Evolutionary conservation across 108 stramenopile genomes (phyloP).

Genomic region (Cylindrotheca fusiformis): DNA sequence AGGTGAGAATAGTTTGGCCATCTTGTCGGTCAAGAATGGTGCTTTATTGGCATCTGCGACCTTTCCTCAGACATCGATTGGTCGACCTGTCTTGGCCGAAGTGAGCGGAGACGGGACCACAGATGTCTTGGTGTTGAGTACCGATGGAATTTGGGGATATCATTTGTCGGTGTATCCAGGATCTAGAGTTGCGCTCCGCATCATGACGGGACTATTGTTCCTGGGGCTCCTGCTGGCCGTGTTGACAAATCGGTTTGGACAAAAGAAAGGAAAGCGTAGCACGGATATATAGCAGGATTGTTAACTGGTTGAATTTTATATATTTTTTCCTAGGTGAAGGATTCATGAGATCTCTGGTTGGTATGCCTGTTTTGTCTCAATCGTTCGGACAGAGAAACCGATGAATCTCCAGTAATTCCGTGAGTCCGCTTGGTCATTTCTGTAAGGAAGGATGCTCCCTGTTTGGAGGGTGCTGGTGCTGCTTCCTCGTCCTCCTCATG

Average conservation of each 20-base stretch:
- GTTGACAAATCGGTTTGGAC: slow-evolving; percentile 58
- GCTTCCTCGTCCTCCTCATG: slow-evolving; percentile 2
- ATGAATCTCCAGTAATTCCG: slow-evolving; percentile 18
- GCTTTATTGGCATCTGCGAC: slow-evolving; percentile 50
- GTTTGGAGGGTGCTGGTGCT: background rate
- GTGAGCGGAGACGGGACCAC: slow-evolving; percentile 82
- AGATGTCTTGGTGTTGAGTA: slow-evolving; percentile 65
- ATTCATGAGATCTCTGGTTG: slow-evolving; percentile 35
- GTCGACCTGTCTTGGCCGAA: slow-evolving; percentile 65
- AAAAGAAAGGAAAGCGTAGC: slow-evolving; percentile 48
- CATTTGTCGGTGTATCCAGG: slow-evolving; percentile 55
- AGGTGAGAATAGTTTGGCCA: slow-evolving; percentile 66
- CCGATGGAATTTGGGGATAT: slow-evolving; percentile 84
- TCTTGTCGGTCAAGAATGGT: slow-evolving; percentile 62
- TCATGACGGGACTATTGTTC: slow-evolving; percentile 62
- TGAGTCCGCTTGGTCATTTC: slow-evolving; percentile 20
- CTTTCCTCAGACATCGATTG: slow-evolving; percentile 60
- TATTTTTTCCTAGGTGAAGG: slow-evolving; percentile 20
- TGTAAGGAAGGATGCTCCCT: slow-evolving; percentile 30
- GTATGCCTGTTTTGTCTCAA: slow-evolving; percentile 48
- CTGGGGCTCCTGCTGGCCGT: slow-evolving; percentile 60
- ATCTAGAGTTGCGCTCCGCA: slow-evolving; percentile 46
- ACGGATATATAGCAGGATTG: slow-evolving; percentile 47
- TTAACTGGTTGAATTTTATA: background rate
- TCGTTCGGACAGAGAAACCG: slow-evolving; percentile 20